Evolutionary conservation across 805 yeast genomes (phyloP).

Genomic region (Suhomyces canberraensis): DNA sequence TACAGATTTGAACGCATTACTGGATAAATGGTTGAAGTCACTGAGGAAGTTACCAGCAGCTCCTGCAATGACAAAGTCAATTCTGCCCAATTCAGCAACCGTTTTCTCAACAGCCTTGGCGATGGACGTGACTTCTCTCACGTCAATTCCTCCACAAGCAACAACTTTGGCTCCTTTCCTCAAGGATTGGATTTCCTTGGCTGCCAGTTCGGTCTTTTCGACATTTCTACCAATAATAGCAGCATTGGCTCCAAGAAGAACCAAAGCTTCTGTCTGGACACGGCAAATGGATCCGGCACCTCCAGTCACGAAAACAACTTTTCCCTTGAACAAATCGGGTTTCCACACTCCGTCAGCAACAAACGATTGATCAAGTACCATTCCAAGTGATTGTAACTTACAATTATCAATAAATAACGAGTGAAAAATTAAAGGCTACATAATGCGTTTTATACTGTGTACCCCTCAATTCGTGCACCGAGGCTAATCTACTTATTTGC

Average conservation of each 20-base stretch:
- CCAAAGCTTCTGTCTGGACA: slow-evolving; percentile 28
- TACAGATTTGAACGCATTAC: slow-evolving; percentile 40
- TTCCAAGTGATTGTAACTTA: too few species aligned
- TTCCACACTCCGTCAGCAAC: slow-evolving; percentile 21
- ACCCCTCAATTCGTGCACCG: too few species aligned
- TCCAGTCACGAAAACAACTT: slow-evolving; percentile 30
- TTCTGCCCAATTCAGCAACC: slow-evolving; percentile 35
- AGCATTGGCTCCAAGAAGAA: slow-evolving; percentile 27
- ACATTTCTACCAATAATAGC: slow-evolving; percentile 27
- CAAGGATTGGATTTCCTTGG: slow-evolving; percentile 19
- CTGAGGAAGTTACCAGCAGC: slow-evolving; percentile 43
- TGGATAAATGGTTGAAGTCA: slow-evolving; percentile 42
- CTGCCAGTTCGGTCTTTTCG: slow-evolving; percentile 23
- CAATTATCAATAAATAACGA: too few species aligned
- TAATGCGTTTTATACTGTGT: too few species aligned
- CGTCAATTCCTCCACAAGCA: slow-evolving; percentile 21
- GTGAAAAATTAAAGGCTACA: too few species aligned
- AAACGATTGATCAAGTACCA: slow-evolving; percentile 19
- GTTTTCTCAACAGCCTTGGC: slow-evolving; percentile 23
- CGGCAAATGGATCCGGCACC: slow-evolving; percentile 30
- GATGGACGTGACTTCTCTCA: slow-evolving; percentile 20
- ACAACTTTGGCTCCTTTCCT: slow-evolving; percentile 24
- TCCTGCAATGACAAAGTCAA: slow-evolving; percentile 44
- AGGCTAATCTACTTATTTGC: too few species aligned
- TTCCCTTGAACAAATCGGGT: slow-evolving; percentile 24